A percentile compares a stretch with the other conserved stretches of the same genome.
Evolutionary conservation across 768 basidiomycete genomes (phyloP).

Genomic region (Gautieria morchelliformis): DNA sequence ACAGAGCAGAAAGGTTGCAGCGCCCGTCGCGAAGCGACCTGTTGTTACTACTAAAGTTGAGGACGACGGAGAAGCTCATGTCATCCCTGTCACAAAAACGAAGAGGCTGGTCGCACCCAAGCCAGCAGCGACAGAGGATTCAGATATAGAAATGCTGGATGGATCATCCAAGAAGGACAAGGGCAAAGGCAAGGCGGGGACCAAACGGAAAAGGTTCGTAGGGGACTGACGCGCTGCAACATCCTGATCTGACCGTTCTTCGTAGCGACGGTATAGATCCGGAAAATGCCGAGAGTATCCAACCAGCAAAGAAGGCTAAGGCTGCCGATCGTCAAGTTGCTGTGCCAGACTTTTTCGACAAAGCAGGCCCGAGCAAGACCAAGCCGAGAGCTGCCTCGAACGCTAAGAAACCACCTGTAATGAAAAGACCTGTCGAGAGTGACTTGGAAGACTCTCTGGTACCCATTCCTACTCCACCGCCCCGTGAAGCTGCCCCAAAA

Average conservation of each 20-base stretch:
- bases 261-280: conserved; percentile 3
- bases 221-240: not conserved
- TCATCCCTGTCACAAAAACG: conserved; percentile 21
- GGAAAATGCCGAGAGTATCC: not conserved
- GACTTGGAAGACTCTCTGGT: conserved; percentile 39
- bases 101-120: conserved; percentile 14
- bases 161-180: conserved; percentile 34
- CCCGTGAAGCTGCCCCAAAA: conserved; percentile 28
- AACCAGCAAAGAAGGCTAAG: conserved; percentile 11
- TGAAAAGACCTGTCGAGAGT: conserved; percentile 28
- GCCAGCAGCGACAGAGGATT: conserved; percentile 5
- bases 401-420: conserved; percentile 34
- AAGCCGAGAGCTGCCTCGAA: conserved; percentile 2
- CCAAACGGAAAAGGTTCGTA: conserved; percentile 61
- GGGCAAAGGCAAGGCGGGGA: conserved; percentile 32
- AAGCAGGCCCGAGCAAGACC: conserved; percentile 4
- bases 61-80: conserved; percentile 34
- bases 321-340: conserved; percentile 24
- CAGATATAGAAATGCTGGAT: conserved; percentile 8
- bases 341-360: not conserved
- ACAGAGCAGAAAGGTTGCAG: conserved; percentile 21
- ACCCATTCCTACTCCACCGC: conserved; percentile 31
- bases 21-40: conserved; percentile 16
- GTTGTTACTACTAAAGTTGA: conserved; percentile 12
- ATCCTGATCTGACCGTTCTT: not conserved